Evolutionary conservation across 306 rosid genomes (phyloP), one percentile per base, ranked within the genome.

Genomic region (Nissolia schottii): DNA sequence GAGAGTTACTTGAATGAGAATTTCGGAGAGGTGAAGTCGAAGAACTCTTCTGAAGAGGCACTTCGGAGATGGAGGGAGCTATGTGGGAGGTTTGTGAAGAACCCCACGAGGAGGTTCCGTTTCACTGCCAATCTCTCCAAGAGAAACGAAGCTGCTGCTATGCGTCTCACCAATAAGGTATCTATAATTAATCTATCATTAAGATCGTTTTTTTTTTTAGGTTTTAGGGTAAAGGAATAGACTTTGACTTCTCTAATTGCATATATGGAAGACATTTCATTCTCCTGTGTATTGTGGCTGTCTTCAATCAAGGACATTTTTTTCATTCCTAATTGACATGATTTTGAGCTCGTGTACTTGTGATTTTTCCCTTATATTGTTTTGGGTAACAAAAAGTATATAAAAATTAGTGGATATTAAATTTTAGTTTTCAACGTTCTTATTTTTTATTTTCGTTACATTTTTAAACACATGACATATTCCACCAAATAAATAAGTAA

Each of bases 111-210:
- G 59, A 59, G 98, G 34, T 93, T 93, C 74, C 97, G 98, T 11
- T 93, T 91, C 80, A 91, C 97, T 8, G 97, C 98, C 24, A 91
- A 93, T 83, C 88, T 93, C 67, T 0, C 79, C 73, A 89, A 89
- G 80, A 87, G 96, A 7, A 27, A 0, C 31, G 89, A 91, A 78
- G 97, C 93, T 1, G 95, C 84, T 40, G 92, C 85, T 64, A 94
- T 91, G 93, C 99, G 99, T 75, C 85, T 76, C 5, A 81, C 85
- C 77, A 86, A 89, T 77, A 84, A 87, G 92, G 97, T 89, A 7
- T 53, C n/a, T 34, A 0, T n/a, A n/a, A n/a, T n/a, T n/a, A n/a
- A n/a, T n/a, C n/a, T n/a, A n/a, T n/a, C n/a, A n/a, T n/a, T n/a
- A n/a, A n/a, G n/a, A n/a, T n/a, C n/a, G n/a, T n/a, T n/a, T n/a